Conservation (phyloP, 2,329 filamentous ascomycete genomes). For the Nemania abortiva region DNA sequence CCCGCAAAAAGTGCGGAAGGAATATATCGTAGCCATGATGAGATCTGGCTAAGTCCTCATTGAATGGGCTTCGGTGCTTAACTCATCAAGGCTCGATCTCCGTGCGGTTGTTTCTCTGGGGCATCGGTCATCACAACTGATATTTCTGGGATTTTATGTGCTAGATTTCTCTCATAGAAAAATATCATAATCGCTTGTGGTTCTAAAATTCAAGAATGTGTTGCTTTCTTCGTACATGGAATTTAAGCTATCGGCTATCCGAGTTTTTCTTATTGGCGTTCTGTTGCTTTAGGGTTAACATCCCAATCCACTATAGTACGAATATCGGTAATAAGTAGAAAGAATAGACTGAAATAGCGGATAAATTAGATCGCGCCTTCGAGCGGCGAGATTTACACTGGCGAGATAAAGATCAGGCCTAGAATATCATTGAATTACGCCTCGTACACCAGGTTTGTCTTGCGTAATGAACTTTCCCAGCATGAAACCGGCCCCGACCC, state of each 20-base stretch:
- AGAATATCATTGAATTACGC: not conserved
- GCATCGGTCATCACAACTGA: no score
- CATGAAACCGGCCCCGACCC: slow-evolving; percentile 31
- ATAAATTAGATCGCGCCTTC: not conserved
- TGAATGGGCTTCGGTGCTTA: not conserved
- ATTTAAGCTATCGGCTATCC: not conserved
- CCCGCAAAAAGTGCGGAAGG: no score
- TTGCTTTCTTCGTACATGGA: not conserved
- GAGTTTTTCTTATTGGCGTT: not conserved
- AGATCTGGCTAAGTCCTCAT: no score
- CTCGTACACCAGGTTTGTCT: not conserved
- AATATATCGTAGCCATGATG: not conserved
- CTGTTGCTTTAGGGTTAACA: not conserved
- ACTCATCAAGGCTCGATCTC: not conserved
- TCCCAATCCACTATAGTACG: no score
- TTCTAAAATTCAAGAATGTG: not conserved
- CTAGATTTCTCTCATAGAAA: no score
- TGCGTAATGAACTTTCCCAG: slow-evolving; percentile 21
- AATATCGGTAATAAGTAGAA: no score
- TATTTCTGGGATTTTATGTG: no score
- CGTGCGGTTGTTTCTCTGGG: no score
- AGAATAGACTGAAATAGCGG: not conserved
- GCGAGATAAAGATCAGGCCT: not conserved
- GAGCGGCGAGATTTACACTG: no score
- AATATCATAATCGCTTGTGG: not conserved